Conservation (phyloP, 148 eudicot genomes). For the Fallopia convolvulus region DNA sequence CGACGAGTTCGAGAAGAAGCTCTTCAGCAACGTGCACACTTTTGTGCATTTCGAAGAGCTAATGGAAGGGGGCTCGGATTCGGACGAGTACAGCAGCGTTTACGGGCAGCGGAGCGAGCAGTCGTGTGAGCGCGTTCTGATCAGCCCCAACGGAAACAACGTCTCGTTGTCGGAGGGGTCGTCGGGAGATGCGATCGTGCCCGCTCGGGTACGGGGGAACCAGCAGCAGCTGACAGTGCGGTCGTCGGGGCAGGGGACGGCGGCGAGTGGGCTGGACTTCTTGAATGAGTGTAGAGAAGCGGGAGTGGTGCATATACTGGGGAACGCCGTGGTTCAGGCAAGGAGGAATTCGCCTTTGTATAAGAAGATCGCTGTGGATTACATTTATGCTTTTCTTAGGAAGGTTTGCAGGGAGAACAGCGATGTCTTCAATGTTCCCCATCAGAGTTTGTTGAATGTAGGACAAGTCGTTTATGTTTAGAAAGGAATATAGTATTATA, state of each 20-base stretch:
- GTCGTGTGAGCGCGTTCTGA: constrained; percentile 32
- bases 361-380: constrained; percentile 76
- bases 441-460: constrained; percentile 85
- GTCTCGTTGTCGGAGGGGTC: constrained; percentile 9
- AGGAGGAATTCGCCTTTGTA: constrained; percentile 52
- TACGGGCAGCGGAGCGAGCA: constrained; percentile 56
- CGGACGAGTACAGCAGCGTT: constrained; percentile 64
- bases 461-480: constrained; percentile 90
- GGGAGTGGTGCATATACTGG: constrained; percentile 93
- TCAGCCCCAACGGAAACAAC: constrained; percentile 4
- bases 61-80: constrained; percentile 91
- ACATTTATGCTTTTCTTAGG: constrained; percentile 88
- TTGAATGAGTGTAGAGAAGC: constrained; percentile 68
- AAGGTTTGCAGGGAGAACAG: constrained; percentile 97
- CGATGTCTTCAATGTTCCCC: constrained; percentile 89
- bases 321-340: constrained; percentile 78
- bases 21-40: constrained; percentile 59
- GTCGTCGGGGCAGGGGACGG: constrained; percentile 62
- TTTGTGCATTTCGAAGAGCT: constrained; percentile 78
- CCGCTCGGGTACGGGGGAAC: constrained; percentile 20
- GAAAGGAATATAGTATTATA: neutral
- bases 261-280: constrained; percentile 68
- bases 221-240: constrained; percentile 15
- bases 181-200: constrained; percentile 68
- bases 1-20: constrained; percentile 73